Evolutionary conservation across 2,329 filamentous ascomycete species (phyloP), one percentile per base, ranked within the genome.

Genomic region (Aspergillus sp.): DNA sequence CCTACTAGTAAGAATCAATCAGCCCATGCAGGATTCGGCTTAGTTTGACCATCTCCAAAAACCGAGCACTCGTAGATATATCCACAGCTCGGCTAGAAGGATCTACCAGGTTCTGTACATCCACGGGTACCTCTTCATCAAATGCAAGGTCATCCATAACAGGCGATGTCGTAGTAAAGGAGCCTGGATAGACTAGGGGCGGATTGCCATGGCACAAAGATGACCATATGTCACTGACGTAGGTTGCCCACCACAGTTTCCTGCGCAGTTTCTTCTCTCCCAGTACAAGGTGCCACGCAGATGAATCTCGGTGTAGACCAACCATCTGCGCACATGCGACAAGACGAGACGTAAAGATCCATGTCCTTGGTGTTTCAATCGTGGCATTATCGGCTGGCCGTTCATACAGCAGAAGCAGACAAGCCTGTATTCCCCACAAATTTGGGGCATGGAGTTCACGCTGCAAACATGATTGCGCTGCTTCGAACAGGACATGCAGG

Each of bases 371-470:
- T 5, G 76, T 79, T 61, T 81, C 78, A 4, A 79, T 77, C 12
- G 76, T 80, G 30, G 76, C 78, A 17, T 77, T 79, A 12, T 72
- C 72, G 1, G 78, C 77, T 0, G 79, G 76, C 13, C 74, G 73
- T 60, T 81, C 73, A 55, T 81, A 78, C 5, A 80, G 64, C 7
- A 81, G 68, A 13, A 81, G 61, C 12, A 81, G 58, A 56, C 75
- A 76, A n/a, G 79, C 77, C 66, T 81, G 79, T n/a, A 81, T 59
- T 8, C 74, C 76, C 52, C 72, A 76, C 4, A 81, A 66, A 30
- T 80, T 79, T 0, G 79, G 78, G 0, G 78, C 77, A 41, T 81
- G 77, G 0, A 81, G 68, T 57, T 81, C 79, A 2, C 78, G 70
- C 20, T 78, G 71, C 3, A 81, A 63, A 0, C 77, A 75, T 22